A percentile compares a stretch with the other conserved stretches of the same genome.
These are phyloP conservation scores for Candida gorgasii DNA, from an alignment of 805 yeast genomes.

Conservation along the genomic window DNA sequence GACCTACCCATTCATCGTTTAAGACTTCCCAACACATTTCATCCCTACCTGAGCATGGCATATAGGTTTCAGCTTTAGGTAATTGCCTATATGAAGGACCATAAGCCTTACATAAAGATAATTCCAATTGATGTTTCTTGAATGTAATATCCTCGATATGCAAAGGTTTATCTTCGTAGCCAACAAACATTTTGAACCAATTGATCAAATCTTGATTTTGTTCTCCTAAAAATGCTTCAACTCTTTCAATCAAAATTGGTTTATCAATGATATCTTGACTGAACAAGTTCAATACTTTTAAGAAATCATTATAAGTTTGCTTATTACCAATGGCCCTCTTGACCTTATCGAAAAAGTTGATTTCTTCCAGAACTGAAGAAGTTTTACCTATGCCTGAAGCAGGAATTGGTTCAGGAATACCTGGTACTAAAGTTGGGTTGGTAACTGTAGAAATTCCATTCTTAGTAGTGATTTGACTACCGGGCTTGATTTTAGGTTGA, in stretches of 20 bases:
- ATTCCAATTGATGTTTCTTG: constrained; percentile 88
- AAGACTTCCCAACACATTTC: constrained; percentile 99
- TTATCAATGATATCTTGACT: constrained; percentile 90
- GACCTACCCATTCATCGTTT: constrained; percentile 99
- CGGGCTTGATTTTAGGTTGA: constrained; percentile 21
- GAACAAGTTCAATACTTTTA: constrained; percentile 82
- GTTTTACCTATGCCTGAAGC: constrained; percentile 43
- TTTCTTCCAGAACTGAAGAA: constrained; percentile 76
- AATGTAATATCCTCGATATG: constrained; percentile 84
- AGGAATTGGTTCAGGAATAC: constrained; percentile 80
- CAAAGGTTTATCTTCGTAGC: constrained; percentile 80
- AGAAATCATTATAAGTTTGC: constrained; percentile 87
- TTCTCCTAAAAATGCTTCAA: constrained; percentile 79
- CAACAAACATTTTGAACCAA: constrained; percentile 93
- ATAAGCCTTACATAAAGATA: constrained; percentile 86
- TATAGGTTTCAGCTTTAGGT: constrained; percentile 90
- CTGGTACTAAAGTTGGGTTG: constrained; percentile 75
- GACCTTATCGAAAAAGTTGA: constrained; percentile 87
- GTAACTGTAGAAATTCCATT: constrained; percentile 32
- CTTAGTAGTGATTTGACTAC: constrained; percentile 14
- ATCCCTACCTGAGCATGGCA: constrained; percentile 98
- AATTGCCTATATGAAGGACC: constrained; percentile 93
- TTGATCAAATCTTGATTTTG: constrained; percentile 72
- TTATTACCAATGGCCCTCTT: constrained; percentile 86
- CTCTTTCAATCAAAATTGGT: constrained; percentile 76